Evolutionary conservation across 129 eudicot species (phyloP).

Genomic region (Mikania micrantha): DNA sequence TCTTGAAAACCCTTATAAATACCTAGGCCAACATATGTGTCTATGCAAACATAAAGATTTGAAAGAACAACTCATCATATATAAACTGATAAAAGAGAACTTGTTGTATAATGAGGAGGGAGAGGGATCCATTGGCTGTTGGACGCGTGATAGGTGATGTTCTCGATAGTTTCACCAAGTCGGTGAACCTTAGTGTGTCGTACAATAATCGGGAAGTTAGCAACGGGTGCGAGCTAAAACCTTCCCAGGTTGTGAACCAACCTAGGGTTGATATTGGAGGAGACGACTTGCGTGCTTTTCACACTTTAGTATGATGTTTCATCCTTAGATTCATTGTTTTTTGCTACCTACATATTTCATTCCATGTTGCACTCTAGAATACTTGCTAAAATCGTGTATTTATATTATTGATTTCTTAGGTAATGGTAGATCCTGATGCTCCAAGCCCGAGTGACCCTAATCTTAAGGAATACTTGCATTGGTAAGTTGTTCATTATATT

Average conservation of each 20-base stretch:
- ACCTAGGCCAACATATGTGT: background rate
- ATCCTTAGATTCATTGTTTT: background rate
- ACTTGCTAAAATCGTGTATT: no score
- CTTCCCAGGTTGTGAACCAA: conserved; percentile 65
- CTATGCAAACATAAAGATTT: no score
- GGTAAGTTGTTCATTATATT: conserved; percentile 26
- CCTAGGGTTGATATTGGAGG: conserved; percentile 81
- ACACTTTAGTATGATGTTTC: conserved; percentile 46
- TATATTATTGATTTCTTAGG: conserved; percentile 26
- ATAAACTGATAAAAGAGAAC: background rate
- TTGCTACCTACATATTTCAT: no score
- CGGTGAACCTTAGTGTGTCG: conserved; percentile 32
- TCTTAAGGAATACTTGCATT: conserved; percentile 76
- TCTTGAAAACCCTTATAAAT: conserved; percentile 20
- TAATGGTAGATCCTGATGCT: conserved; percentile 96
- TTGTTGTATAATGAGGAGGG: conserved; percentile 22
- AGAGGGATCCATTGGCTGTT: conserved; percentile 53
- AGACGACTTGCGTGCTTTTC: conserved; percentile 61
- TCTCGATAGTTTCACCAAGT: conserved; percentile 44
- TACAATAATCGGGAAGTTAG: conserved; percentile 34
- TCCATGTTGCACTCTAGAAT: no score
- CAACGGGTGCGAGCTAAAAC: conserved; percentile 60
- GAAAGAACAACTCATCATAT: no score
- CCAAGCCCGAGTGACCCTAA: conserved; percentile 87
- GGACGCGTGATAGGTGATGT: conserved; percentile 67